A percentile compares a stretch with the other conserved stretches of the same genome.
These are phyloP conservation scores for Actinidia polygama DNA, from an alignment of 179 eudicot genomes.

Conservation along the genomic window DNA sequence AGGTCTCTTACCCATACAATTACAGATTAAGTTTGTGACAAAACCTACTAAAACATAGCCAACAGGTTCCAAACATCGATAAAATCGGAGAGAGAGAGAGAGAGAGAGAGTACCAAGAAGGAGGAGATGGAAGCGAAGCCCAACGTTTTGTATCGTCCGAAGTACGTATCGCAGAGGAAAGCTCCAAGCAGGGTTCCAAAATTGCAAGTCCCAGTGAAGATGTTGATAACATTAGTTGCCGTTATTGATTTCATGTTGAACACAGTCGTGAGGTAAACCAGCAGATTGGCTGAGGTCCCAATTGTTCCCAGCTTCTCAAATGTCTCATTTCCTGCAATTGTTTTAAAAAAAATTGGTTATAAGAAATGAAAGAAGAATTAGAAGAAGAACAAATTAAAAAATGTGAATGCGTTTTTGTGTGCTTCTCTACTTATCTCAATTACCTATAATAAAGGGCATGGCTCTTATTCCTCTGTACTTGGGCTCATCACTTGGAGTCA, in stretches of 20 bases:
- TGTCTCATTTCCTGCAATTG: conserved; percentile 38
- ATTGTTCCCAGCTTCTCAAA: conserved; percentile 37
- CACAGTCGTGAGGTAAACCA: conserved; percentile 36
- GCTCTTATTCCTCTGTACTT: conserved; percentile 10
- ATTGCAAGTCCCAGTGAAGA: conserved; percentile 37
- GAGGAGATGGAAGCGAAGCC: conserved; percentile 10
- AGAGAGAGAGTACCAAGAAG: neutral
- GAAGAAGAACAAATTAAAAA: neutral
- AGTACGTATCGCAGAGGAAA: conserved; percentile 34
- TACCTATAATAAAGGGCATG: conserved; percentile 12
- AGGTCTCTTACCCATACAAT: no score
- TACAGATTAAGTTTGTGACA: no score
- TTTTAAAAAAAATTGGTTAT: neutral
- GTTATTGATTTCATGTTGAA: conserved; percentile 36
- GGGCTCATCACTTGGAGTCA: neutral
- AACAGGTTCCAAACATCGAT: no score
- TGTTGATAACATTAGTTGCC: conserved; percentile 31
- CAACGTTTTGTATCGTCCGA: neutral
- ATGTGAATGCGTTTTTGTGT: neutral
- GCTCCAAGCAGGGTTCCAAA: conserved; percentile 38
- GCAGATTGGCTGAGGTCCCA: conserved; percentile 8
- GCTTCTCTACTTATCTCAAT: neutral
- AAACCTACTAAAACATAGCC: no score
- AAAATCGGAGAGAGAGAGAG: conserved; percentile 7
- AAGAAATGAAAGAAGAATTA: neutral